Evolutionary conservation across 176 grass and related monocot genomes (phyloP), one percentile per base, ranked within the genome.

Genomic region (Aegilops speltoides): DNA sequence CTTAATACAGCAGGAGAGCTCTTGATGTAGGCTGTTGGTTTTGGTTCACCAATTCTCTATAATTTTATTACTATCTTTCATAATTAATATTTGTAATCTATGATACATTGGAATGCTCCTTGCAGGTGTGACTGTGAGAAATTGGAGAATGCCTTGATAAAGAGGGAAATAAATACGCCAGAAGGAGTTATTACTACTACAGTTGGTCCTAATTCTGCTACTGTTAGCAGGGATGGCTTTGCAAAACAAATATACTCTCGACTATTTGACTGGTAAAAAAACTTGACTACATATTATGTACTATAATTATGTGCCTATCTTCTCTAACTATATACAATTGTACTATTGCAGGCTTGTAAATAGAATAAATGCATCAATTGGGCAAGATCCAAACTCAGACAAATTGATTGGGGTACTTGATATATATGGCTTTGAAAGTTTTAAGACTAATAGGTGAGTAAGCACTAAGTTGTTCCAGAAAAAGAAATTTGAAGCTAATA

Each of bases 381-480:
- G 97, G 64, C 97, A 98, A 82, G 97, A 98, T 61, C 85, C 90
- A 85, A 87, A 65, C 81, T 98, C 94, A 2, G 92, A 92, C 48
- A 80, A 90, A 76, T 74, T 98, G 85, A 98, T 98, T 84, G 97
- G 97, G 22, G 97, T 98, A 69, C 97, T 98, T 91, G 97, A 98
- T 91, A 98, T 98, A 59, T 98, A 98, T 88, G 97, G 97, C 8
- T 98, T 98, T 83, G 97, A 98, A 91, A 98, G 94, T 90, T 98
- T 98, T 89, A 92, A 96, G 81, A 96, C 86, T 73, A 98, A 98
- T 63, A 98, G 97, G 97, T 93, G 86, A 91, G 46, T 68, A 66
- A 74, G 71, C 85, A 89, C n/a, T 64, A 71, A 78, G 71, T 46
- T 48, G 23, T 85, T 85, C 45, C 10, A 85, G 80, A 82, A 72